Evolutionary conservation across 2,329 filamentous ascomycete species (phyloP).

Genomic region (Gaeumannomyces sp.): DNA sequence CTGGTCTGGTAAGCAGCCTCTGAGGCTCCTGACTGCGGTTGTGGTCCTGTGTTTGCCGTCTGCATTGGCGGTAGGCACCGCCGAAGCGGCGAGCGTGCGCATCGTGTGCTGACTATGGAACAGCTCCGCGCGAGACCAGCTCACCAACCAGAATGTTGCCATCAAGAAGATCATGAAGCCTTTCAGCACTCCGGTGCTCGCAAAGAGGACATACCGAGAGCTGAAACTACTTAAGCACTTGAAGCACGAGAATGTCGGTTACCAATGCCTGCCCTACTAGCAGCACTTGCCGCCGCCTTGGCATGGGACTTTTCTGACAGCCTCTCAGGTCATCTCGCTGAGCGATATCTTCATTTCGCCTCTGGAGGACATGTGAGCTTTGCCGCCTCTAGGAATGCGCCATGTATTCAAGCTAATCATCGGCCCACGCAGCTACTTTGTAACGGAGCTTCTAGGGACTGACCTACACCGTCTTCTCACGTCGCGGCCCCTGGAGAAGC

Average conservation of each 20-base stretch:
- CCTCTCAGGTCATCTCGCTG: conserved; percentile 78
- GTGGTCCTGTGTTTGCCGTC: background rate
- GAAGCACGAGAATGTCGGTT: conserved; percentile 82
- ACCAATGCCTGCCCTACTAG: background rate
- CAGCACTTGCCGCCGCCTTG: background rate
- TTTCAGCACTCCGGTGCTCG: conserved; percentile 97
- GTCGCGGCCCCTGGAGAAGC: conserved; percentile 92
- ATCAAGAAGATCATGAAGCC: conserved; percentile 99
- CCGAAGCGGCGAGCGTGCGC: background rate
- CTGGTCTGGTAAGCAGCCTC: conserved; percentile 76
- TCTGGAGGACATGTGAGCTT: conserved; percentile 89
- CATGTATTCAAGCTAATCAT: conserved; percentile 10
- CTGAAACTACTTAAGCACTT: conserved; percentile 96
- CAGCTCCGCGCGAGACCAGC: conserved; percentile 95
- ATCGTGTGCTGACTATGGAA: background rate
- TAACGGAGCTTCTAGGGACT: conserved; percentile 94
- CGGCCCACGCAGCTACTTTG: conserved; percentile 68
- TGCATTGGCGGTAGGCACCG: too few species aligned
- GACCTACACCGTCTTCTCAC: conserved; percentile 94
- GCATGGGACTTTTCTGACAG: conserved; percentile 12
- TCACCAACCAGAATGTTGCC: conserved; percentile 92
- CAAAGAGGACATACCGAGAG: conserved; percentile 96
- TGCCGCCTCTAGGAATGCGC: background rate
- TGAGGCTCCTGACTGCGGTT: background rate
- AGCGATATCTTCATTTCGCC: conserved; percentile 99